These are phyloP conservation scores for Alternaria infectoria DNA, from an alignment of 2,329 filamentous ascomycete genomes.

Conservation along the genomic window DNA sequence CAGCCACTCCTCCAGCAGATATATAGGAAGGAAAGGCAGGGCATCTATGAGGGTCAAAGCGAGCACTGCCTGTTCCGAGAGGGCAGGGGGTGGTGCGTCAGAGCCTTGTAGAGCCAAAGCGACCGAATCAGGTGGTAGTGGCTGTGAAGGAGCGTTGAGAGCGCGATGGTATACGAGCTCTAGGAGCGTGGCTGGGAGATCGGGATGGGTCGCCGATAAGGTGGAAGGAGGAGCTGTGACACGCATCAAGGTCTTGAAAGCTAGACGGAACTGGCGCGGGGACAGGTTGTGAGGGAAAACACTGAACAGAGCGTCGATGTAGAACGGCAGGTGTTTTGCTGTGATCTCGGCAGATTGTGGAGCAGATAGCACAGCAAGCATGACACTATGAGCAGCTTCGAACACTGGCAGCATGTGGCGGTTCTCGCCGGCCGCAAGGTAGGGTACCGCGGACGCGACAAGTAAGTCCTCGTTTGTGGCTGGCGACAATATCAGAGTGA, in stretches of 20 bases:
- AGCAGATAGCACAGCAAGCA: conserved; percentile 79
- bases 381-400: conserved; percentile 83
- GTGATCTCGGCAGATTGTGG: conserved; percentile 77
- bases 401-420: conserved; percentile 72
- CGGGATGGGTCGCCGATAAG: conserved; percentile 73
- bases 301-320: conserved; percentile 79
- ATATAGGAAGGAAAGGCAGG: conserved; percentile 73
- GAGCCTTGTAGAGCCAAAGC: conserved; percentile 46
- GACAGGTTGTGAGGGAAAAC: conserved; percentile 82
- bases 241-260: conserved; percentile 83
- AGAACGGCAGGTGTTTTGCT: conserved; percentile 76
- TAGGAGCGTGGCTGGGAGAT: conserved; percentile 79
- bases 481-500: conserved; percentile 72
- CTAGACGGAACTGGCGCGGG: conserved; percentile 83
- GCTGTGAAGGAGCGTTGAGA: conserved; percentile 57
- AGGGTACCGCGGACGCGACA: conserved; percentile 74
- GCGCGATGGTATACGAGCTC: conserved; percentile 77
- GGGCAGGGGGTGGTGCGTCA: conserved; percentile 42
- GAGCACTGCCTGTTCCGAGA: conserved; percentile 82
- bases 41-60: conserved; percentile 80
- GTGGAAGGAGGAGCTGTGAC: conserved; percentile 81
- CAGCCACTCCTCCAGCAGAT: conserved; percentile 80
- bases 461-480: conserved; percentile 74
- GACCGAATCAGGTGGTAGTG: conserved; percentile 50
- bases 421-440: conserved; percentile 68